phyloP scores from a whole-genome alignment of 148 eudicot species.

The Euryodendron excelsum region DNA sequence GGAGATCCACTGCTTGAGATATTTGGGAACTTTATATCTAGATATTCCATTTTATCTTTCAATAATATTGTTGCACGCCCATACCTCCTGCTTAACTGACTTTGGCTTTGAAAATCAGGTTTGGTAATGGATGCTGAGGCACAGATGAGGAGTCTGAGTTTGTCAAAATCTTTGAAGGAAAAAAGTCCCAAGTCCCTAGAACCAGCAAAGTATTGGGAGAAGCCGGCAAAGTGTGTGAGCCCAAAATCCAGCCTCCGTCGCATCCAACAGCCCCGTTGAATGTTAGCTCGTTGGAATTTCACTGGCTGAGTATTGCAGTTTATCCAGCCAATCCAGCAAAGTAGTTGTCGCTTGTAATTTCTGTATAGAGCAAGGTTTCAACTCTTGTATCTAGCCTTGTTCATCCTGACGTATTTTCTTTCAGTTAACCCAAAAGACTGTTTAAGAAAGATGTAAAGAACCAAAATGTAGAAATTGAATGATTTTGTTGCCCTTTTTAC shows the following conservation, averaged over 20 bases:
- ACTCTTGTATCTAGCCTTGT: slow-evolving; percentile 40
- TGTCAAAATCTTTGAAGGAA: slow-evolving; percentile 29
- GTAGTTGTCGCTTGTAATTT: slow-evolving; percentile 24
- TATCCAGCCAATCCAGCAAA: background rate
- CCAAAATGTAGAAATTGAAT: slow-evolving; percentile 17
- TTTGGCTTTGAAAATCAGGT: slow-evolving; percentile 6
- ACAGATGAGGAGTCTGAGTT: slow-evolving; percentile 30
- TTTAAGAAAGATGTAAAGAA: slow-evolving; percentile 4
- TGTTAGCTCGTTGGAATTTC: slow-evolving; percentile 9
- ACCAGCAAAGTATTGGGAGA: slow-evolving; percentile 37
- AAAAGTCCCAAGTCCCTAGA: slow-evolving; percentile 35
- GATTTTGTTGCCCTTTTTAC: background rate
- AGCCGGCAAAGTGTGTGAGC: slow-evolving; percentile 45
- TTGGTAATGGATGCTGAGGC: slow-evolving; percentile 23
- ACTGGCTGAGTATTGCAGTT: background rate
- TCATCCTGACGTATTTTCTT: slow-evolving; percentile 6
- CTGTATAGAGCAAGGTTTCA: slow-evolving; percentile 48
- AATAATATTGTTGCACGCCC: background rate
- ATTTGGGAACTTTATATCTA: background rate
- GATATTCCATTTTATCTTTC: background rate
- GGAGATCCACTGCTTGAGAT: background rate
- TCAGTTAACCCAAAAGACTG: background rate
- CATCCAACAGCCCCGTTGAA: slow-evolving; percentile 60
- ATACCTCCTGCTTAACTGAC: background rate
- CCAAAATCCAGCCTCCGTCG: slow-evolving; percentile 41